Conservation (phyloP, 2,329 filamentous ascomycete species). For the Nothophaeocryptopus gaeumannii region DNA sequence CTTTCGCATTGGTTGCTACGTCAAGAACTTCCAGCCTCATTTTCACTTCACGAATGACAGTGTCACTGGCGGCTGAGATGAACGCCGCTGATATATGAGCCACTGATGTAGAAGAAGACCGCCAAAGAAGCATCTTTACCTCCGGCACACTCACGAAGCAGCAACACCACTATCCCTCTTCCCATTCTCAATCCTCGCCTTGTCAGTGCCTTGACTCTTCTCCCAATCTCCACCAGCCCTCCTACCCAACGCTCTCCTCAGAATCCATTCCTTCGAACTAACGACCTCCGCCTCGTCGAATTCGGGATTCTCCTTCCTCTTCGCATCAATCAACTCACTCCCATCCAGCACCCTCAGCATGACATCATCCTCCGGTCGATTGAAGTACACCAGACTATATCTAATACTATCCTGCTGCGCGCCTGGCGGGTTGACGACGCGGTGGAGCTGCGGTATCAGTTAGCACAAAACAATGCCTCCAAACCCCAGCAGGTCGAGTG, state of each 20-base stretch:
- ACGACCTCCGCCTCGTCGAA: constrained; percentile 26
- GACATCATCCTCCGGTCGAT: constrained; percentile 50
- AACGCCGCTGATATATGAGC: too few species aligned
- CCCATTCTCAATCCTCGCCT: constrained; percentile 13
- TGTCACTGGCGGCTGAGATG: too few species aligned
- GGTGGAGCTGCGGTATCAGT: constrained; percentile 35
- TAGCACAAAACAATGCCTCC: not conserved
- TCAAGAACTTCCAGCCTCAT: too few species aligned
- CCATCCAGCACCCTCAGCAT: constrained; percentile 40
- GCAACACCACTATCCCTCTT: constrained; percentile 16
- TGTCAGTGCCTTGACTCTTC: constrained; percentile 19
- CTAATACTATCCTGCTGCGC: constrained; percentile 44
- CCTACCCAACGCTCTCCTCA: constrained; percentile 39
- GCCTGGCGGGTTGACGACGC: constrained; percentile 51
- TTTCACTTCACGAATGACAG: too few species aligned
- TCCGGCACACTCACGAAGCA: constrained; percentile 1
- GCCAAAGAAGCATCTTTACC: not conserved
- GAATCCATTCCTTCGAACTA: constrained; percentile 39
- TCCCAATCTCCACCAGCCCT: constrained; percentile 18
- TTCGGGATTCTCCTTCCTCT: constrained; percentile 19
- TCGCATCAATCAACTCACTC: constrained; percentile 30
- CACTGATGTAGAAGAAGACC: too few species aligned
- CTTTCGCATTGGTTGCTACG: too few species aligned
- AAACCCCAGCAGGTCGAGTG: not conserved
- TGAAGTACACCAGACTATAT: constrained; percentile 56